These are phyloP conservation scores for Ceratocystis smalleyi DNA, from an alignment of 2,329 filamentous ascomycete genomes.

Conservation along the genomic window DNA sequence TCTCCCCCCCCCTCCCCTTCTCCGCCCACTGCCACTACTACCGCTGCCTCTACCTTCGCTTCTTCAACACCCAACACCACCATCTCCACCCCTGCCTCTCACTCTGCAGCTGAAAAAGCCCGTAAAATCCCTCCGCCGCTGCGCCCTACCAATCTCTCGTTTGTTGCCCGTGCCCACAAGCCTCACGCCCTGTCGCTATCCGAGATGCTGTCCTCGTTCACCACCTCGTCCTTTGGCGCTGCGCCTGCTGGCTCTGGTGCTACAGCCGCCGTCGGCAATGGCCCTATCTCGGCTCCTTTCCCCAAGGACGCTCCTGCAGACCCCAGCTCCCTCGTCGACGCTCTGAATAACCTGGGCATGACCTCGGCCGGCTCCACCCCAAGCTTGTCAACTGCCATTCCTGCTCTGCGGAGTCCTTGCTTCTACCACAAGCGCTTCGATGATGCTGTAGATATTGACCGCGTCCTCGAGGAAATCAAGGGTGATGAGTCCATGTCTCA, in stretches of 20 bases:
- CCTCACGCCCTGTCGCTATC: conserved; percentile 48
- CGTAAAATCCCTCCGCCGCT: conserved; percentile 27
- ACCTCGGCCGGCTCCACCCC: conserved; percentile 22
- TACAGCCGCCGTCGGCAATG: conserved; percentile 13
- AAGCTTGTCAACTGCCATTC: conserved; percentile 32
- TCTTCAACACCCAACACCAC: conserved; percentile 10
- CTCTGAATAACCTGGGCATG: conserved; percentile 38
- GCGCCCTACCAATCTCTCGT: conserved; percentile 63
- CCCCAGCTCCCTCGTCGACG: conserved; percentile 41
- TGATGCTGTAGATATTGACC: conserved; percentile 86
- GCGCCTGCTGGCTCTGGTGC: conserved; percentile 19
- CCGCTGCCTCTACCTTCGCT: background rate
- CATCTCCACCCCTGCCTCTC: conserved; percentile 18
- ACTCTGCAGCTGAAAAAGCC: conserved; percentile 19
- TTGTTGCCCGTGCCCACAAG: conserved; percentile 43
- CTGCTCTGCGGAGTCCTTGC: conserved; percentile 74
- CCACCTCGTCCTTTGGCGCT: conserved; percentile 3
- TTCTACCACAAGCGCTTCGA: conserved; percentile 98
- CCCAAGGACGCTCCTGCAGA: conserved; percentile 18
- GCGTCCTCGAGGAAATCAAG: conserved; percentile 85
- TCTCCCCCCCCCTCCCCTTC: background rate
- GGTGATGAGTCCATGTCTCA: conserved; percentile 83
- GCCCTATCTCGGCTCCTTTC: conserved; percentile 27
- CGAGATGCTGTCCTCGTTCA: conserved; percentile 38
- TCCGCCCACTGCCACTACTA: background rate